Conservation (phyloP, 2,329 filamentous ascomycete genomes). For the Madurella fahalii region DNA sequence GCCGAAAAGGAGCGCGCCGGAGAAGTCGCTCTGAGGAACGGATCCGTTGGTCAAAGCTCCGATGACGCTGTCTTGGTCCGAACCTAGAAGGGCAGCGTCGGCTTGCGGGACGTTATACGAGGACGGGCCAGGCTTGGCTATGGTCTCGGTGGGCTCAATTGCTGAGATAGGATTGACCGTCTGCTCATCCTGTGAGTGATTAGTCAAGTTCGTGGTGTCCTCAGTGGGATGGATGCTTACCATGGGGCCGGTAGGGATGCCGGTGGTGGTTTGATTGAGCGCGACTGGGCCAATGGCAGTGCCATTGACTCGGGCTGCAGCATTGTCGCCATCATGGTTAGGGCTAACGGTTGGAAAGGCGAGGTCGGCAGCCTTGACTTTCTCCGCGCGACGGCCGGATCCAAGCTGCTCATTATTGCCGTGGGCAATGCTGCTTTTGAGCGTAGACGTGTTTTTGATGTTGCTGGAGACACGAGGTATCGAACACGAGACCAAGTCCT, state of each 20-base stretch:
- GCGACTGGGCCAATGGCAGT: slow-evolving; percentile 1
- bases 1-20: not conserved
- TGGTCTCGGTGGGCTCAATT: too few relatives aligned
- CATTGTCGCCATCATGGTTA: not conserved
- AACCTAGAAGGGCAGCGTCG: not conserved
- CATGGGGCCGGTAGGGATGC: not conserved
- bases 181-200: too few relatives aligned
- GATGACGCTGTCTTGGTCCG: not conserved
- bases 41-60: not conserved
- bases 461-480: not conserved
- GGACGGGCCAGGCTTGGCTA: too few relatives aligned
- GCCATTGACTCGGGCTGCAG: not conserved
- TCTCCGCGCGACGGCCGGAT: not conserved
- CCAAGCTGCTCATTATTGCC: not conserved
- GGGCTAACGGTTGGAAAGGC: not conserved
- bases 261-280: not conserved
- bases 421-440: too few relatives aligned
- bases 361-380: not conserved
- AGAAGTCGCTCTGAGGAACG: not conserved
- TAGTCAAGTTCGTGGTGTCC: too few relatives aligned
- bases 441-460: too few relatives aligned
- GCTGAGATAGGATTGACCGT: too few relatives aligned
- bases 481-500: not conserved
- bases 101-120: not conserved
- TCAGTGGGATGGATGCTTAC: too few relatives aligned